Evolutionary conservation across 1,284 basidiomycete genomes (phyloP).

Genomic region (Austroboletus rostrupii): DNA sequence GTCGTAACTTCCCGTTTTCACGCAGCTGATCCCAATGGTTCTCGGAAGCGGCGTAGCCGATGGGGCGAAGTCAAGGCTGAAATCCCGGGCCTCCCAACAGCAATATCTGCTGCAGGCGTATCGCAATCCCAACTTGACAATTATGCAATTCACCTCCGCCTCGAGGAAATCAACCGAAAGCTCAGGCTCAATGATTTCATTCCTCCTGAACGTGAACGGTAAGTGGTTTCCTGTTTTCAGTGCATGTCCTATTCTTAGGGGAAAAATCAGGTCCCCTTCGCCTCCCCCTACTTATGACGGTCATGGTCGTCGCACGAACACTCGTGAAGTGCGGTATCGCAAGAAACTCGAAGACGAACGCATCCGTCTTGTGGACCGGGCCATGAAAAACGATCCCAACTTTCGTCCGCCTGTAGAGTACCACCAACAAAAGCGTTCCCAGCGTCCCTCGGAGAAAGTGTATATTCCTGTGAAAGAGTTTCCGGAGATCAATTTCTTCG

Average conservation of each 20-base stretch:
- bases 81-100: conserved; percentile 86
- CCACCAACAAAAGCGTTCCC: conserved; percentile 88
- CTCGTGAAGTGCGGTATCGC: conserved; percentile 94
- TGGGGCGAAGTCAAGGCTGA: conserved; percentile 92
- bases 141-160: conserved; percentile 88
- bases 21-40: conserved; percentile 72
- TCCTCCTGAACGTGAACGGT: conserved; percentile 93
- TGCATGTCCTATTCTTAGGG: conserved; percentile 16
- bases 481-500: conserved; percentile 99
- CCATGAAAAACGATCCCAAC: conserved; percentile 96
- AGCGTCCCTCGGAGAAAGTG: conserved; percentile 93
- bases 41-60: conserved; percentile 89
- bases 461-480: conserved; percentile 99
- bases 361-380: conserved; percentile 88
- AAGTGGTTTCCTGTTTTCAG: conserved; percentile 10
- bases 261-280: conserved; percentile 75
- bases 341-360: conserved; percentile 98
- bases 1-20: conserved; percentile 37
- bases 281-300: conserved; percentile 97
- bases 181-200: conserved; percentile 91
- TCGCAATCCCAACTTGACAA: conserved; percentile 92
- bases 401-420: conserved; percentile 96
- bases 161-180: conserved; percentile 97
- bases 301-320: conserved; percentile 96
- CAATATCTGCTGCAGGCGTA: conserved; percentile 87